These are phyloP conservation scores for Ilyonectria mors-panacis DNA, from an alignment of 2,329 filamentous ascomycete genomes.

Conservation along the genomic window DNA sequence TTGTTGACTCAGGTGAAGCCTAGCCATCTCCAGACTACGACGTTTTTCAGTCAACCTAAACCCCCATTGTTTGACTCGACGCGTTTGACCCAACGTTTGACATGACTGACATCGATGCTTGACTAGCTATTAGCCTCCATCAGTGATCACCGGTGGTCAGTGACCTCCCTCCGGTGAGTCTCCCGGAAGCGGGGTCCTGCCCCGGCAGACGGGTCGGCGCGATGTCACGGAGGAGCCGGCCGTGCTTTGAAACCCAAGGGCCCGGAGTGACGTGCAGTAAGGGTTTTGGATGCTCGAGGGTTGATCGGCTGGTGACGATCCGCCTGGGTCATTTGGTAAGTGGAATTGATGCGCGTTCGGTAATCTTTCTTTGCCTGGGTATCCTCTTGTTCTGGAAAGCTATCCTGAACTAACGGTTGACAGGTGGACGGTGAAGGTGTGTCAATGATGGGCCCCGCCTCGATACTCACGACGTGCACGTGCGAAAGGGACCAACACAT, in stretches of 20 bases:
- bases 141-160: not conserved
- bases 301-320: not conserved
- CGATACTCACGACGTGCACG: not conserved
- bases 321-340: not conserved
- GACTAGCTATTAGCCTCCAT: not conserved
- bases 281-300: not conserved
- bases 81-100: not conserved
- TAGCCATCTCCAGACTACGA: not conserved
- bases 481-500: not conserved
- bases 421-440: not conserved
- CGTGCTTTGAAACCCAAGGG: not conserved
- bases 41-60: not conserved
- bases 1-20: not conserved
- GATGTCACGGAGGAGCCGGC: not conserved
- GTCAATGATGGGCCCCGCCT: not conserved
- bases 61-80: not conserved
- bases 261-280: not conserved
- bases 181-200: not conserved
- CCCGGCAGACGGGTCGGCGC: not conserved
- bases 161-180: not conserved
- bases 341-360: not conserved
- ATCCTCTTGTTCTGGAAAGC: not conserved
- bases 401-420: conserved; percentile 3
- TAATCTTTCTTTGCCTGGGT: not conserved
- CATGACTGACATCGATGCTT: not conserved